Evolutionary conservation across 1,284 basidiomycete genomes (phyloP).

Genomic region (Lignosus rhinocerotis): DNA sequence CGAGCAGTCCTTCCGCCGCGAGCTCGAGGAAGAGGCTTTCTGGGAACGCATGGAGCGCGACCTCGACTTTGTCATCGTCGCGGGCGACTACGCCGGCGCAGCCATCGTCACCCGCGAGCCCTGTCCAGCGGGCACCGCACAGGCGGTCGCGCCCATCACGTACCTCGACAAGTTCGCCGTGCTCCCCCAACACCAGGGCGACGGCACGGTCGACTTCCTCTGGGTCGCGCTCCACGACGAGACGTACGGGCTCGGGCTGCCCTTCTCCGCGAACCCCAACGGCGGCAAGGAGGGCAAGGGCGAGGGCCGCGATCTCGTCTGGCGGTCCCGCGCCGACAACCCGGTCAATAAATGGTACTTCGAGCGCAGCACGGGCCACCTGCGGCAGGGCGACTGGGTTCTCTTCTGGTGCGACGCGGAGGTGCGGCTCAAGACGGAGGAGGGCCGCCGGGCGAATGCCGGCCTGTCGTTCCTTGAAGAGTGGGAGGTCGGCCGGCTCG

Average conservation of each 20-base stretch:
- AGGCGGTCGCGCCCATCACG: conserved; percentile 57
- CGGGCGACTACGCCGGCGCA: conserved; percentile 94
- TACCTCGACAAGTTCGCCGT: conserved; percentile 99
- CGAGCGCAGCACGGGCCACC: conserved; percentile 91
- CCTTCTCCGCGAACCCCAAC: conserved; percentile 94
- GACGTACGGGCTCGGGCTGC: conserved; percentile 93
- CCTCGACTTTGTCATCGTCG: conserved; percentile 93
- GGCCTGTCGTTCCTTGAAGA: conserved; percentile 76
- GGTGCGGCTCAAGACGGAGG: conserved; percentile 69
- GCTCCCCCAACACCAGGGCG: conserved; percentile 91
- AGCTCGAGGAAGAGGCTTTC: conserved; percentile 75
- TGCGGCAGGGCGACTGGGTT: conserved; percentile 83
- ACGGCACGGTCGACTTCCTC: conserved; percentile 98
- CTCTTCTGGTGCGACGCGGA: conserved; percentile 99
- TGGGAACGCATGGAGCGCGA: conserved; percentile 74
- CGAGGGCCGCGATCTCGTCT: conserved; percentile 91
- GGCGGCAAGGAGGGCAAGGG: conserved; percentile 90
- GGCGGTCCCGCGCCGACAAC: conserved; percentile 91
- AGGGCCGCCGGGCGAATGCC: conserved; percentile 58
- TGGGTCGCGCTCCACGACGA: conserved; percentile 99
- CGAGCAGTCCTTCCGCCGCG: conserved; percentile 84
- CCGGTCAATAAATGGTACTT: conserved; percentile 99
- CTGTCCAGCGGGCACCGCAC: conserved; percentile 34
- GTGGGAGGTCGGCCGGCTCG: conserved; percentile 80
- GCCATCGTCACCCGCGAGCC: conserved; percentile 92